Percentiles rank a stretch among this genome's conserved stretches.
Conservation (phyloP, 2,329 filamentous ascomycete genomes). For the Purpureocillium takamizusanense region DNA sequence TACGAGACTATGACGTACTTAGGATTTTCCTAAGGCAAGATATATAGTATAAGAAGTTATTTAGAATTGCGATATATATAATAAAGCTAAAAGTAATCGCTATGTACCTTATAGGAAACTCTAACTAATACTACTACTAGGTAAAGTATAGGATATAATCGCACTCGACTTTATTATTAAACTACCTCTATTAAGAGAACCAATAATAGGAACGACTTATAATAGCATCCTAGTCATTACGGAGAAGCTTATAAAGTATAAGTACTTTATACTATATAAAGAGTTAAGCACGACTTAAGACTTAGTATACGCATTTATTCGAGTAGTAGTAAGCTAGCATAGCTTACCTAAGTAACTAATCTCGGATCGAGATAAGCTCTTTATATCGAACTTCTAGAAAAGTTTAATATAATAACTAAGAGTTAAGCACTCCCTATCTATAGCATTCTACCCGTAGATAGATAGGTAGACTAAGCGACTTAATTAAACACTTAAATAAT, state of each 20-base stretch:
- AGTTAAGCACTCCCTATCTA: background rate
- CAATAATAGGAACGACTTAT: conserved; percentile 3
- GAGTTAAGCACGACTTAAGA: conserved; percentile 1
- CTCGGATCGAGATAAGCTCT: background rate
- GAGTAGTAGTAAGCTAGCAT: background rate
- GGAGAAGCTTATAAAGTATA: background rate
- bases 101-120: too few relatives aligned
- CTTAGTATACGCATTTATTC: background rate
- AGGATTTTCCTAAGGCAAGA: background rate
- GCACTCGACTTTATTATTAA: conserved; percentile 8
- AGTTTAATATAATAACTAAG: background rate
- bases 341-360: background rate
- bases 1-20: background rate
- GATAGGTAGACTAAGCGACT: background rate
- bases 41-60: background rate
- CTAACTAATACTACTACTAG: too few relatives aligned
- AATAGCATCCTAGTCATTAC: conserved; percentile 5
- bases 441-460: background rate
- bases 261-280: too few relatives aligned
- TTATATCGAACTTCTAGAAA: background rate
- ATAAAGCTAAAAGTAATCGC: too few relatives aligned
- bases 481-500: too few relatives aligned
- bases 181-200: conserved; percentile 5
- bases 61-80: conserved; percentile 2
- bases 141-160: conserved; percentile 1